Evolutionary conservation across 306 rosid species (phyloP), one percentile per base, ranked within the genome.

Genomic region (Trifolium pratense): DNA sequence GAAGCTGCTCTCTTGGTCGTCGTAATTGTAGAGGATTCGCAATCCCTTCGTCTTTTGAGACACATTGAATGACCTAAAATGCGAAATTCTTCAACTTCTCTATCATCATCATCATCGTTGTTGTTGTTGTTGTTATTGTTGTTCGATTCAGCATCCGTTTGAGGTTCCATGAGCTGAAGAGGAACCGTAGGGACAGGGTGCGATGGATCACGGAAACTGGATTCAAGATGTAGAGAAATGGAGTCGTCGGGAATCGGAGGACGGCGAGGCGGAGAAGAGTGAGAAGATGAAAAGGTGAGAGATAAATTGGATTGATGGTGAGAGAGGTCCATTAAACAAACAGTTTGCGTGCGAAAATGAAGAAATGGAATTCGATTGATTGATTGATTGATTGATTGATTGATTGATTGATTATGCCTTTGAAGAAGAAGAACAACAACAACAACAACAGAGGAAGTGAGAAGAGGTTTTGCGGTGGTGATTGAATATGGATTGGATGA

Each of bases 51-150:
- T 64, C 98, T 86, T 78, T 92, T 92, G 65, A 92, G 60, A 67
- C 96, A 92, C 97, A 92, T 86, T 17, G 96, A 83, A 70, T 92
- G 98, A 8, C 98, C 98, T 59, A 92, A 74, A 70, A 92, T 89
- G 45, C 89, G 91, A 79, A 92, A 86, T 78, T 92, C 97, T 42
- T 89, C 91, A 0, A 89, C 89, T n/a, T 88, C 94, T 32, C 74
- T 68, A 62, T 88, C 95, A 0, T 88, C 89, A 2, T 73, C 87
- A 8, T 83, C 85, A 14, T 81, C 79, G 13, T 81, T 81, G 32
- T 77, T 76, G 6, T 4, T n/a, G n/a, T n/a, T n/a, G n/a, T n/a
- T n/a, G n/a, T n/a, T n/a, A n/a, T n/a, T n/a, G n/a, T n/a, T 21
- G 32, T 29, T 29, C 1, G 17, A 74, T 15, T 75, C 87, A 0